Conservation (phyloP, 371 early-diverging fungal species). For the Furculomyces boomerangus region DNA sequence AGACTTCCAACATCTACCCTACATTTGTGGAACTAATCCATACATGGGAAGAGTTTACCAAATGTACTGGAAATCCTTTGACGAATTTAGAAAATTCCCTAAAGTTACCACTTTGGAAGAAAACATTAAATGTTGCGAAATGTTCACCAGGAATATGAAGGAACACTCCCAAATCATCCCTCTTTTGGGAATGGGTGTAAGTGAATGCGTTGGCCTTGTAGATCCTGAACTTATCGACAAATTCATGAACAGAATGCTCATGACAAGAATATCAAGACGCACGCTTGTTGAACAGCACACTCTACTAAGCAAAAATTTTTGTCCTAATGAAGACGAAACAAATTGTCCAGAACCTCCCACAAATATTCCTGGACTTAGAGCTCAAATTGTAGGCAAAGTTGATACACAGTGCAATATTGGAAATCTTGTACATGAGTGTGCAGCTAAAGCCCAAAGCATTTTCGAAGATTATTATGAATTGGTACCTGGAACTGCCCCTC, state of each 20-base stretch:
- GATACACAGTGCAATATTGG: constrained; percentile 36
- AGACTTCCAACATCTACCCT: constrained; percentile 61
- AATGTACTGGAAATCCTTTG: constrained; percentile 69
- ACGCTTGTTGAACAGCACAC: constrained; percentile 88
- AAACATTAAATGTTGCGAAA: constrained; percentile 48
- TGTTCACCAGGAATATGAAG: constrained; percentile 34
- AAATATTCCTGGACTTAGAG: constrained; percentile 16
- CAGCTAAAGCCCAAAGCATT: constrained; percentile 20
- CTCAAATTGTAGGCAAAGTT: constrained; percentile 24
- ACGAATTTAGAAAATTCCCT: constrained; percentile 40
- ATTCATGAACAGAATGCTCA: constrained; percentile 76
- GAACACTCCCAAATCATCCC: constrained; percentile 64
- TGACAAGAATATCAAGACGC: constrained; percentile 78
- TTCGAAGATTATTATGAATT: constrained; percentile 16
- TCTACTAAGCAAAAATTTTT: constrained; percentile 44
- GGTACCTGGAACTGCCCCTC: constrained; percentile 28
- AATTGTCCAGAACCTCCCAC: not conserved
- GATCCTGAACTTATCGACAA: constrained; percentile 38
- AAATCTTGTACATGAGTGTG: constrained; percentile 37
- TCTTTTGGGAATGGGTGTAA: constrained; percentile 56
- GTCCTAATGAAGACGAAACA: constrained; percentile 3
- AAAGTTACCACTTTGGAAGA: constrained; percentile 43
- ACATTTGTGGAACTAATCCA: constrained; percentile 66
- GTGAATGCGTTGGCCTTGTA: constrained; percentile 52
- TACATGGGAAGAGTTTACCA: constrained; percentile 52